Base-by-base conservation (phyloP, 108 stramenopile species). In the Fragilariopsis cylindrus region DNA sequence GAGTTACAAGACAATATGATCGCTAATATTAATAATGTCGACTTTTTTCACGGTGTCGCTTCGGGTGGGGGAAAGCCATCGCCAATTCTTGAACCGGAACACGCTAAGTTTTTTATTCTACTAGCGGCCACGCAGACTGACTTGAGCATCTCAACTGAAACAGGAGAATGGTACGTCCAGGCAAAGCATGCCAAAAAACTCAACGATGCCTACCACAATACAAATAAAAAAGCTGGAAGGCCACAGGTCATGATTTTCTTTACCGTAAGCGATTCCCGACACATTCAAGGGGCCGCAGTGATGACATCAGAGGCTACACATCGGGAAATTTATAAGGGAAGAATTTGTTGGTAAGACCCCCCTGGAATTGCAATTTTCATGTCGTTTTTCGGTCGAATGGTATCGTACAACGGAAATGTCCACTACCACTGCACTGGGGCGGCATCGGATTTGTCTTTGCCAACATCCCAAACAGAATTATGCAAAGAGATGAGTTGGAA, bases 231-330 rank as follows among this genome's bases (percentile, higher is more conserved):
- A 39, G 69, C 56, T 46, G 89, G 84, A 8, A 71, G 49, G 4
- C 80, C 75, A 18, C 91, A 95, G 72, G 86, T 95, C 70, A 93
- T 92, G 92, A 48, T 91, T 2, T 92, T 96, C 75, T 90, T 96
- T 72, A 92, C 89, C 3, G 94, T 93, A 1, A 83, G 89, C 21
- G 89, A 89, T 71, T 90, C 89, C 3, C 63, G 83, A 21, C 90
- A 96, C 70, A 90, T 96, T 63, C 94, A 95, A 71, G 94, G 94
- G 15, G 92, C 91, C 42, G 91, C 90, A 4, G 56, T 92, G 46
- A 78, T 95, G 79, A 92, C 87, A 43, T 89, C 88, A 4, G 49
- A 54, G 60, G 90, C 90, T 16, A 52, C 73, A 7, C 80, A 83
- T 60, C 79, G 82, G 52, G 74, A 78, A n/a, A 69, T 50, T 65